Conservation (phyloP, 2,329 filamentous ascomycete genomes). For the Triangularia setosa region DNA sequence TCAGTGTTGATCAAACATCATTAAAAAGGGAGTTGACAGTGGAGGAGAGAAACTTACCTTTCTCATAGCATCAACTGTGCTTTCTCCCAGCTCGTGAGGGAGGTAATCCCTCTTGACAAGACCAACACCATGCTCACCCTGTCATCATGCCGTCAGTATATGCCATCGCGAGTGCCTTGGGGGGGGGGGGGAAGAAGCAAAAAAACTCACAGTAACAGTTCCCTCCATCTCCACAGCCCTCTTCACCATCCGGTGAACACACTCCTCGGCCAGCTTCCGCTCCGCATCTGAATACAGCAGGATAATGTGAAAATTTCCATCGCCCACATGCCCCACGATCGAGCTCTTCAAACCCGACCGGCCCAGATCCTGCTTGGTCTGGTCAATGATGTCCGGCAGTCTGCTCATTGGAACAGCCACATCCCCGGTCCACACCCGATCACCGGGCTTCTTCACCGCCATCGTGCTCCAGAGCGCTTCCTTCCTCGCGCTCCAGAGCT, state of each 20-base stretch:
- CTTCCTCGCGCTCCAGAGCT: constrained; percentile 81
- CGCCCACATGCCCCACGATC: constrained; percentile 69
- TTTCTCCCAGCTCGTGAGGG: constrained; percentile 69
- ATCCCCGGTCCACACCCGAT: constrained; percentile 81
- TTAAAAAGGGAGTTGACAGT: not conserved
- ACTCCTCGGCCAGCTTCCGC: constrained; percentile 60
- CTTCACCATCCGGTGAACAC: constrained; percentile 84
- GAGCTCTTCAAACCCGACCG: constrained; percentile 69
- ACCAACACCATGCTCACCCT: constrained; percentile 80
- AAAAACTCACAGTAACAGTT: constrained; percentile 63
- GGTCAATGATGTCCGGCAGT: constrained; percentile 71
- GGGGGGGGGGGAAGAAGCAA: not conserved
- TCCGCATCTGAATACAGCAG: constrained; percentile 62
- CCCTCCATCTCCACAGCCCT: constrained; percentile 80
- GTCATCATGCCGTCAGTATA: constrained; percentile 8
- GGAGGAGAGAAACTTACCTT: constrained; percentile 50
- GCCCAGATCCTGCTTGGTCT: constrained; percentile 68
- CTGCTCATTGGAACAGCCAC: constrained; percentile 77
- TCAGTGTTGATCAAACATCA: constrained; percentile 1
- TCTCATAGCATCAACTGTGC: constrained; percentile 77
- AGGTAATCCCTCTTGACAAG: constrained; percentile 83
- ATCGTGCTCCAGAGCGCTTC: constrained; percentile 80
- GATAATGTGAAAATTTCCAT: constrained; percentile 64
- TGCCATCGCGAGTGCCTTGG: no score
- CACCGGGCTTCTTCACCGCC: constrained; percentile 59